phyloP scores from a whole-genome alignment of 2,329 filamentous ascomycete species.

The Whalleya microplaca region DNA sequence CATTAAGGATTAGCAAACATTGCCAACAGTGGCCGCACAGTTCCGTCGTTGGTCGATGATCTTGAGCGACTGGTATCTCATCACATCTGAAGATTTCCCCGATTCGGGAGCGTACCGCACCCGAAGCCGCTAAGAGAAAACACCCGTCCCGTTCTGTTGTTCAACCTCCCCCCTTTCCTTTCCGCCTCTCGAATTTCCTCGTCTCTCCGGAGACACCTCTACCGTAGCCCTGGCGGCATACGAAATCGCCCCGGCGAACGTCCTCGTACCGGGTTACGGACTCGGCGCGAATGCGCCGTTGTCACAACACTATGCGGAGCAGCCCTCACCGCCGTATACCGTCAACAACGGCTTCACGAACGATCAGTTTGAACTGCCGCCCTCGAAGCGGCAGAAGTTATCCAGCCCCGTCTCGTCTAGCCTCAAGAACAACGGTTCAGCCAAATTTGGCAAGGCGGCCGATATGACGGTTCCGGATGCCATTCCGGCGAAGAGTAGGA shows the following conservation, averaged over 20 bases:
- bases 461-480: slow-evolving; percentile 30
- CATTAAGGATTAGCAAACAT: background rate
- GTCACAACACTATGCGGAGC: slow-evolving; percentile 35
- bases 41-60: slow-evolving; percentile 1
- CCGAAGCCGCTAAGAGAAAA: slow-evolving; percentile 13
- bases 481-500: slow-evolving; percentile 67
- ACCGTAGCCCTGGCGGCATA: slow-evolving; percentile 42
- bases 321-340: slow-evolving; percentile 38
- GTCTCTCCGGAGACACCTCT: slow-evolving; percentile 30
- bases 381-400: slow-evolving; percentile 35
- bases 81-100: slow-evolving; percentile 8
- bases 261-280: slow-evolving; percentile 40
- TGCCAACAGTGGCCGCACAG: background rate
- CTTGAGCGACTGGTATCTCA: slow-evolving; percentile 2
- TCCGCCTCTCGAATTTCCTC: slow-evolving; percentile 9
- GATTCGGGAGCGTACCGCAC: slow-evolving; percentile 7
- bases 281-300: slow-evolving; percentile 39
- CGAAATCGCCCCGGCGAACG: slow-evolving; percentile 36
- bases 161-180: background rate
- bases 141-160: background rate
- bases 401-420: slow-evolving; percentile 15
- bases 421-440: slow-evolving; percentile 17
- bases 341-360: slow-evolving; percentile 32
- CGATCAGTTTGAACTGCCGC: slow-evolving; percentile 30
- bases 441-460: slow-evolving; percentile 20